A percentile compares a stretch with the other conserved stretches of the same genome.
Evolutionary conservation across 2,329 filamentous ascomycete genomes (phyloP).

Genomic region (Aureobasidium mangrovei): DNA sequence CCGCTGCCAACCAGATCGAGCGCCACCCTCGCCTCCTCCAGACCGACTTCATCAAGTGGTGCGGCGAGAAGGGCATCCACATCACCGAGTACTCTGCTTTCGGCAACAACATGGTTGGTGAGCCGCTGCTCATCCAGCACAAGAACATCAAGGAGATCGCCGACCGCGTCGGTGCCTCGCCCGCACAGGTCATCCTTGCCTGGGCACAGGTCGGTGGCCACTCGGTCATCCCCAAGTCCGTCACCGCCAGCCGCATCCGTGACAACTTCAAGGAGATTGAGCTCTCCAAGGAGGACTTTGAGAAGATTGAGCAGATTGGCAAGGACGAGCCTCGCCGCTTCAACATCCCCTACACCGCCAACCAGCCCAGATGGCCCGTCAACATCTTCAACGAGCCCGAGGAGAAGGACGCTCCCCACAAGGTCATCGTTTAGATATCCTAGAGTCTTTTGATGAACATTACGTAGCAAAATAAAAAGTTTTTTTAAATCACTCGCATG

Average conservation of each 20-base stretch:
- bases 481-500: background rate
- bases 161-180: slow-evolving; percentile 52
- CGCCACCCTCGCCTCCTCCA: slow-evolving; percentile 50
- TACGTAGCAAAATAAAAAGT: background rate
- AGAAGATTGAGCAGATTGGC: slow-evolving; percentile 62
- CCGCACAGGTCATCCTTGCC: slow-evolving; percentile 66
- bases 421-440: slow-evolving; percentile 4
- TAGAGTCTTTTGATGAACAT: background rate
- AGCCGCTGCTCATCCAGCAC: slow-evolving; percentile 50
- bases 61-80: slow-evolving; percentile 65
- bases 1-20: slow-evolving; percentile 74
- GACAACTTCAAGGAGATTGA: slow-evolving; percentile 61
- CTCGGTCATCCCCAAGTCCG: slow-evolving; percentile 78
- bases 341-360: slow-evolving; percentile 38
- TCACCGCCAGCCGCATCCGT: slow-evolving; percentile 63
- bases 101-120: slow-evolving; percentile 50
- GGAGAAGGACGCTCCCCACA: slow-evolving; percentile 8
- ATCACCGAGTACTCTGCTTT: slow-evolving; percentile 66
- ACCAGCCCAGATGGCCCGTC: slow-evolving; percentile 12
- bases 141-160: slow-evolving; percentile 48
- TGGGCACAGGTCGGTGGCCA: slow-evolving; percentile 76
- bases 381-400: slow-evolving; percentile 7
- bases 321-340: slow-evolving; percentile 56
- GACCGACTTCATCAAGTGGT: slow-evolving; percentile 62
- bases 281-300: slow-evolving; percentile 62